Evolutionary conservation across 345 rosid genomes (phyloP).

Genomic region (Excoecaria agallocha): DNA sequence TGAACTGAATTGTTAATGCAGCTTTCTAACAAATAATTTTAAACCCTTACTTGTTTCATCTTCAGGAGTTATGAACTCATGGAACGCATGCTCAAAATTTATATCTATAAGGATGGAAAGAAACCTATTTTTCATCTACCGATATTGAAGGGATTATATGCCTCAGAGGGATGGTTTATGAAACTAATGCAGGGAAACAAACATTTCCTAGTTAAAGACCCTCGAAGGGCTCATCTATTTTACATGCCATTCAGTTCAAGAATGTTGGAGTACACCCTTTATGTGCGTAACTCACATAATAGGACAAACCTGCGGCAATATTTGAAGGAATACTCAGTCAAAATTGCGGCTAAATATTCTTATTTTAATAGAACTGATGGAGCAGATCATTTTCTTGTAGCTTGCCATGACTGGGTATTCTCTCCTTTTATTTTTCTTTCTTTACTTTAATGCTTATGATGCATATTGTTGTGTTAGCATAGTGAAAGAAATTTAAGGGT

Average conservation of each 20-base stretch:
- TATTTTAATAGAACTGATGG: conserved; percentile 88
- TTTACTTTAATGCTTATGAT: conserved; percentile 1
- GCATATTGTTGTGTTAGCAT: conserved; percentile 6
- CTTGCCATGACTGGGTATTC: conserved; percentile 98
- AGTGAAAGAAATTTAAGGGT: neutral
- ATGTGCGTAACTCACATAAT: conserved; percentile 88
- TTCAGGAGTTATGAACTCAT: conserved; percentile 95
- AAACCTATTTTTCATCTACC: conserved; percentile 88
- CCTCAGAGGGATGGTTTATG: conserved; percentile 99
- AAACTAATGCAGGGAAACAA: conserved; percentile 83
- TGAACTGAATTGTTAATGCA: neutral
- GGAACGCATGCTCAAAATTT: conserved; percentile 75
- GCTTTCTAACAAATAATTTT: conserved; percentile 15
- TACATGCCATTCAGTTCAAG: conserved; percentile 97
- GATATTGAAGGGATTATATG: conserved; percentile 88
- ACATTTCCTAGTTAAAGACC: conserved; percentile 71
- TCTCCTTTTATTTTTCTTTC: conserved; percentile 8
- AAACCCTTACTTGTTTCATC: conserved; percentile 23
- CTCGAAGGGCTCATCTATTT: conserved; percentile 76
- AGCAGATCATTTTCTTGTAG: conserved; percentile 91
- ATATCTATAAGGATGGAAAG: conserved; percentile 76
- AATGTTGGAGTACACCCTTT: conserved; percentile 79
- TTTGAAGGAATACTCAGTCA: conserved; percentile 69
- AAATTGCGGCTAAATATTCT: conserved; percentile 78
- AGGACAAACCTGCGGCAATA: conserved; percentile 70